A percentile compares a stretch with the other conserved stretches of the same genome.
Conservation (phyloP, 345 rosid species). For the Gossypium raimondii region DNA sequence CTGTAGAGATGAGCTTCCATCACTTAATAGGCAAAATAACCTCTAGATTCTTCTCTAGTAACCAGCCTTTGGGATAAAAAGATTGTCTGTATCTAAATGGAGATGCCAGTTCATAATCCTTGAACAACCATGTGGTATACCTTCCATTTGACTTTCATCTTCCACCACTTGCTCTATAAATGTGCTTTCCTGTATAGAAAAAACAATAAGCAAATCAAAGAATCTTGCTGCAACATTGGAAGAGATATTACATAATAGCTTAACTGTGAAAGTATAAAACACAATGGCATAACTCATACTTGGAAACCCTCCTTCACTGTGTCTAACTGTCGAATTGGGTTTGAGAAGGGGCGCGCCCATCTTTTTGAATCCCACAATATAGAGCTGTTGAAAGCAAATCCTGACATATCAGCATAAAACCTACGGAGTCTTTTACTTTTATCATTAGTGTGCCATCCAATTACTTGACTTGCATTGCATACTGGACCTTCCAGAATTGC, state of each 20-base stretch:
- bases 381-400: conserved; percentile 93
- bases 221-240: background rate
- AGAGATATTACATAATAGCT: background rate
- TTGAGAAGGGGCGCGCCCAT: conserved; percentile 51
- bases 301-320: conserved; percentile 89
- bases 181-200: conserved; percentile 65
- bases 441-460: conserved; percentile 97
- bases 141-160: conserved; percentile 94
- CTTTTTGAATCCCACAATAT: conserved; percentile 88
- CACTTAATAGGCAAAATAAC: conserved; percentile 40
- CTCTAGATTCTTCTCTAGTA: conserved; percentile 61
- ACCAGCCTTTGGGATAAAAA: conserved; percentile 77
- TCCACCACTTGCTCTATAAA: conserved; percentile 85
- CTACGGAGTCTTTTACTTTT: conserved; percentile 77
- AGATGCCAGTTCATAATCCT: conserved; percentile 91
- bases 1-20: conserved; percentile 21
- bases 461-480: conserved; percentile 72
- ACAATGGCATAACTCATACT: conserved; percentile 36
- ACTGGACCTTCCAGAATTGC: conserved; percentile 88
- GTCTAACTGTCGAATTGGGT: conserved; percentile 69
- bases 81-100: conserved; percentile 54
- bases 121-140: conserved; percentile 60
- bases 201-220: background rate
- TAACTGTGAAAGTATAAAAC: background rate
- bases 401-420: conserved; percentile 94